Evolutionary conservation across 805 yeast species (phyloP), one percentile per base, ranked within the genome.

Genomic region (Kazachstania martiniae): DNA sequence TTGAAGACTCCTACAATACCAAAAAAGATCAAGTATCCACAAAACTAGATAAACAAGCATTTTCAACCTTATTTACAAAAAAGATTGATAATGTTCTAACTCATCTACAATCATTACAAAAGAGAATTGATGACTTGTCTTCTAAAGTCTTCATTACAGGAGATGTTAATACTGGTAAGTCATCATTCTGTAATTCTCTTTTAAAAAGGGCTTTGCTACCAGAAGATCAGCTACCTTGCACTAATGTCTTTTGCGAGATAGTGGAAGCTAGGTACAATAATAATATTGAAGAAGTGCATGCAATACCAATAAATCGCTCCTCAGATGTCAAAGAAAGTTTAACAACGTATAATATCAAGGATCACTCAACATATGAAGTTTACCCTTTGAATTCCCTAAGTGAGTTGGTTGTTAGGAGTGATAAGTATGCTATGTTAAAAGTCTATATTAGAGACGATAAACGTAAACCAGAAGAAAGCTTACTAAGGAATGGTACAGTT

Each of bases 181-280:
- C 96, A 1, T 82, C 95, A 1, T 85, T 91, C 47, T 91, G 98
- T 58, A 91, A 91, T 51, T 89, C 95, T 1, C 62, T 91, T 25
- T 60, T 91, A 37, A 66, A 87, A 43, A 68, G 91, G 32, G 71
- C 74, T 31, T 58, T 91, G 3, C 59, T 91, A 29, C 98, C 99
- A 0, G 94, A 82, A 49, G 99, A 91, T 57, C 98, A 91, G 50
- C 94, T 91, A 52, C 99, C 99, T 2, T 86, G 96, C 48, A 91
- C 99, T 0, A 77, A 83, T 39, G 95, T 91, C 0, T 93, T 93
- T 49, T 87, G 95, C 53, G 98, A 93, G 58, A 89, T 93, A 6
- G 63, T 83, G 18, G 95, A 91, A 54, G 84, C 86, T 8, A 62
- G 74, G 14, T 82, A 76, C 27, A 89, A 89, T 50, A 61, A 66